Evolutionary conservation across 2,329 filamentous ascomycete genomes (phyloP), one percentile per base, ranked within the genome.

Genomic region (Aspergillus fijiensis): DNA sequence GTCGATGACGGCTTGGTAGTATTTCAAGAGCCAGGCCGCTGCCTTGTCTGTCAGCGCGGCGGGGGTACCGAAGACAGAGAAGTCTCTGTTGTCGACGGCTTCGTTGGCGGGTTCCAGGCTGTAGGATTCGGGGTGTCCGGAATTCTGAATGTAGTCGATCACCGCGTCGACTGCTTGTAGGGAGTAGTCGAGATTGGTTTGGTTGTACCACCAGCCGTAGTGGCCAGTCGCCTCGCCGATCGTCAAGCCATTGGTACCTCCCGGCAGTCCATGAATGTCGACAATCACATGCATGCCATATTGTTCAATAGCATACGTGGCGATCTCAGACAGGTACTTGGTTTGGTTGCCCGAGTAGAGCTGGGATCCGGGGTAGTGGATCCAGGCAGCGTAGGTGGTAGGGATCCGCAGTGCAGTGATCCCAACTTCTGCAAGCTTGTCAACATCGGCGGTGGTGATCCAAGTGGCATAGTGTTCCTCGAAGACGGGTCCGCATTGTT

Each of bases 41-140:
- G 64, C 69, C 1, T 61, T 45, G 9, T 67, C 68, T 1, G 65
- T 60, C 2, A 71, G 33, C 3, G 68, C 69, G 9, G 61, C 65
- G 4, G 67, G 59, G 1, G 66, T 70, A 2, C 69, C 68, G 19
- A 71, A 69, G 4, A 58, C 54, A 0, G 64, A 61, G 21, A 70
- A 65, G 49, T 69, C 55, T 2, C 39, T 50, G 33, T 69, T 70
- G 52, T 69, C 64, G 2, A 59, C 65, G 5, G 66, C 64, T 55
- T 69, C 67, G 49, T 70, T 70, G 59, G 69, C 62, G 0, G 67
- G 67, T 16, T 63, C 62, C 33, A 69, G 60, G 2, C 63, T 68
- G 42, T 64, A 69, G 10, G 62, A 57, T 21, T 63, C 51, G 6
- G 68, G 67, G 6, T 62, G 51, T 7, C 51, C 55, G 1, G 67